Base-by-base conservation (phyloP, 345 rosid species). In the Pistacia atlantica region DNA sequence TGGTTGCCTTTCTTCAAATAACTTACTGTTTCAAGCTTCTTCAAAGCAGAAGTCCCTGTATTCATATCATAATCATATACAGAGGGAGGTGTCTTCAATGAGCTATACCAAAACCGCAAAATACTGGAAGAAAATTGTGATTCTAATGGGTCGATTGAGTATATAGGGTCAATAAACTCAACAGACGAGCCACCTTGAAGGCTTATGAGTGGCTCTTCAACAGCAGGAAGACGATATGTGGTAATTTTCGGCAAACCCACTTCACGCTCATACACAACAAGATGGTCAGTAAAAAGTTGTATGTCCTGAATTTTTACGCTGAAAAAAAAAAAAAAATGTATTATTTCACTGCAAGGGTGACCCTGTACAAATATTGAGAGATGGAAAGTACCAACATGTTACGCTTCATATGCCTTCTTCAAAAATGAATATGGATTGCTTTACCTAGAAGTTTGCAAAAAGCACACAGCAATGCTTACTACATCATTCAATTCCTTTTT, bases 41-140 rank as follows among this genome's bases (percentile, higher is more conserved):
- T 92, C 83, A 85, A 70, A 78, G 89, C 97, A 72, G 91, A 89
- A 81, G 72, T 80, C 65, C 93, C 93, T 18, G 82, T 85, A 64
- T 89, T 84, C 97, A 96, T 88, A 76, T 93, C 97, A 78, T 92
- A 88, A 79, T 91, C 93, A 33, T 91, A 92, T n/a, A 89, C 91
- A 74, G 97, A 92, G 59, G 77, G 83, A 67, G 99, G 98, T 9
- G 91, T 93, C 84, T 85, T 88, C 97, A 93, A 4, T 54, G 99
- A 93, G 83, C 92, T 89, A 85, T 93, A 95, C 75, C 81, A 59
- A 77, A 90, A 93, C 82, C 99, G 87, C 79, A 96, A 83, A 83
- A 95, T 86, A 78, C 75, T 78, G 72, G 97, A 92, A 28, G 84
- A 80, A 85, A 87, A 92, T 42, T 85, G 86, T 18, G 94, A 91